Percentiles rank a stretch among this genome's conserved stretches.
phyloP scores from a whole-genome alignment of 352 stramenopile species.

The Chrysophaeum taylorii region DNA sequence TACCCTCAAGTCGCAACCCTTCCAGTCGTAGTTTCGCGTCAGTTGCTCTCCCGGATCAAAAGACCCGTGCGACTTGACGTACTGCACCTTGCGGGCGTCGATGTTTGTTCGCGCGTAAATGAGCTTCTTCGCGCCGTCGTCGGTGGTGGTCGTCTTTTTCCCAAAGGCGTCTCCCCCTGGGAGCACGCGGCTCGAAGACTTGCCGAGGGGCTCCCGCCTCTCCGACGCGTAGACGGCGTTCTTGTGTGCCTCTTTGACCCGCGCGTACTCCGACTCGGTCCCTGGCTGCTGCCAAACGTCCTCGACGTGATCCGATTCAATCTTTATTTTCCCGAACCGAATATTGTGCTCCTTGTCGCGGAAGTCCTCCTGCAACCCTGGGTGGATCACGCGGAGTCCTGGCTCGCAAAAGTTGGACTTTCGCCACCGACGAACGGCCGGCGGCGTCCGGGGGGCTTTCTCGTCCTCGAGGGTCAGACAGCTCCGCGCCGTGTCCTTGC shows the following conservation, averaged over 20 bases:
- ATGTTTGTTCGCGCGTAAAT: slow-evolving; percentile 22
- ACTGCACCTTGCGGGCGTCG: slow-evolving; percentile 53
- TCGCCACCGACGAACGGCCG: slow-evolving; percentile 16
- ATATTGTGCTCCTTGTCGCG: slow-evolving; percentile 9
- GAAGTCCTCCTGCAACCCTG: slow-evolving; percentile 22
- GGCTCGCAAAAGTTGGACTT: slow-evolving; percentile 22
- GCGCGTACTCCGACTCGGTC: slow-evolving; percentile 17
- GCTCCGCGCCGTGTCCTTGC: background rate
- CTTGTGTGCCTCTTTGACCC: slow-evolving; percentile 13
- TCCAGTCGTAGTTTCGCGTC: slow-evolving; percentile 65
- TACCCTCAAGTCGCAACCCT: slow-evolving; percentile 51
- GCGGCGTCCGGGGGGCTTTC: slow-evolving; percentile 12
- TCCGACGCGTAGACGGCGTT: slow-evolving; percentile 59
- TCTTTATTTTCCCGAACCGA: slow-evolving; percentile 16
- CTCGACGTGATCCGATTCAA: slow-evolving; percentile 21
- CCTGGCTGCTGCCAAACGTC: slow-evolving; percentile 21
- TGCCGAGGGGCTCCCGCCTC: slow-evolving; percentile 59
- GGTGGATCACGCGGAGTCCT: slow-evolving; percentile 21
- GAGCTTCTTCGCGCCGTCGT: slow-evolving; percentile 37
- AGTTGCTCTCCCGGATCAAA: slow-evolving; percentile 67
- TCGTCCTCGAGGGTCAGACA: background rate
- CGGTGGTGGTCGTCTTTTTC: slow-evolving; percentile 42
- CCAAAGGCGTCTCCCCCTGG: slow-evolving; percentile 25
- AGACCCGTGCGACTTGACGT: slow-evolving; percentile 60
- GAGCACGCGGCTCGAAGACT: slow-evolving; percentile 49